Conservation (phyloP, 2,329 filamentous ascomycete species). For the Colletotrichum sansevieriae region DNA sequence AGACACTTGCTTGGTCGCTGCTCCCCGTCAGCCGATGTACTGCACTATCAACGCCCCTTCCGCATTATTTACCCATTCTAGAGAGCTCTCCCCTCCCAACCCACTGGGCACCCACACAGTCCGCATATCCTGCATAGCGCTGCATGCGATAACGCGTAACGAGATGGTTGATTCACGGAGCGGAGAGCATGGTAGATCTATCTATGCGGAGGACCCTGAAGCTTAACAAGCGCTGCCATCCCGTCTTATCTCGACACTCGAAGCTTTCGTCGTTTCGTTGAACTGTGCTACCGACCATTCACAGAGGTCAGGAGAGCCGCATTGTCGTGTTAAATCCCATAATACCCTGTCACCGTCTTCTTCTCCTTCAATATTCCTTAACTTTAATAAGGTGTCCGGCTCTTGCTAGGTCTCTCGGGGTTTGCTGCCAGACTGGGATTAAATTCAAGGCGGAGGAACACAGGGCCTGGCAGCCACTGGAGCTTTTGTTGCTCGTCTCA, state of each 20-base stretch:
- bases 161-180: conserved; percentile 27
- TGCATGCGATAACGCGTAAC: conserved; percentile 41
- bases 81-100: conserved; percentile 30
- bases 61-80: conserved; percentile 26
- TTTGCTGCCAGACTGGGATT: conserved; percentile 22
- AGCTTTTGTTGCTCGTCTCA: conserved; percentile 14
- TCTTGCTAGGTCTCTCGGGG: conserved; percentile 5
- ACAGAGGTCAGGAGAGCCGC: not conserved
- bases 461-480: conserved; percentile 30
- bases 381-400: conserved; percentile 27
- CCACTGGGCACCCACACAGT: conserved; percentile 36
- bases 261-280: conserved; percentile 34
- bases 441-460: conserved; percentile 32
- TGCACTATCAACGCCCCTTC: conserved; percentile 33
- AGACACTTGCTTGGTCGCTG: conserved; percentile 6
- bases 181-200: conserved; percentile 37
- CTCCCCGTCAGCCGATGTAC: conserved; percentile 20
- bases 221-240: conserved; percentile 41
- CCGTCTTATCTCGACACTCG: conserved; percentile 40
- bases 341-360: conserved; percentile 12
- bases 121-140: conserved; percentile 38
- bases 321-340: conserved; percentile 12
- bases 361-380: conserved; percentile 2
- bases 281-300: conserved; percentile 12
- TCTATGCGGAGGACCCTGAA: conserved; percentile 38